Evolutionary conservation across 176 grass and related monocot genomes (phyloP).

Genomic region (Hordeum marinum): DNA sequence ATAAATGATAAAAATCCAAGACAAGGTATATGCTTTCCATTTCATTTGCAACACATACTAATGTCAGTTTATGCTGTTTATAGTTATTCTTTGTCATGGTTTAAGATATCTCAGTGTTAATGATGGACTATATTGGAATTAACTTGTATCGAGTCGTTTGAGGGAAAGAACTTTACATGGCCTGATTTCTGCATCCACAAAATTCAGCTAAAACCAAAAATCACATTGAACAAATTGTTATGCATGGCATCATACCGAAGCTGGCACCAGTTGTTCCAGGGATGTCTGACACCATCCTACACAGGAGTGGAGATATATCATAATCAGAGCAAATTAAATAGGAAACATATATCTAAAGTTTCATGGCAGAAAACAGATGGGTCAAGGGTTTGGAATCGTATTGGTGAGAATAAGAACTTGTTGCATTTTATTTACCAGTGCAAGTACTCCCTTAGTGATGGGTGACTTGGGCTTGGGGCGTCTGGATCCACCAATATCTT

Average conservation of each 20-base stretch:
- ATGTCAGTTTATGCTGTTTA: neutral
- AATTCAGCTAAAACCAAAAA: slow-evolving; percentile 7
- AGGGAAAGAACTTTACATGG: neutral
- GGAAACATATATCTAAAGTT: neutral
- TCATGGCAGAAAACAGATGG: neutral
- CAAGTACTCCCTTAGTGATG: slow-evolving; percentile 82
- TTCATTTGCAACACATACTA: neutral
- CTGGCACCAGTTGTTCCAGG: slow-evolving; percentile 53
- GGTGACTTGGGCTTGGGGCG: slow-evolving; percentile 65
- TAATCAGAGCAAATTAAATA: slow-evolving; percentile 7
- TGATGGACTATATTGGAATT: neutral
- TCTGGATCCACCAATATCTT: slow-evolving; percentile 84
- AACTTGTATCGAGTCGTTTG: neutral
- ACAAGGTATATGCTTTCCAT: neutral
- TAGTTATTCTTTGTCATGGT: neutral
- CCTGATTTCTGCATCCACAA: neutral
- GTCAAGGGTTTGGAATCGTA: neutral
- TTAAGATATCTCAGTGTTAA: neutral
- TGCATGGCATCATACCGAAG: slow-evolving; percentile 54
- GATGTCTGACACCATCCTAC: slow-evolving; percentile 82
- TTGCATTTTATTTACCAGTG: slow-evolving; percentile 59
- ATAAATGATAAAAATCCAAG: no score
- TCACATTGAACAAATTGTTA: neutral
- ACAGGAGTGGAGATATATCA: slow-evolving; percentile 14
- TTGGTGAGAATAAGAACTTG: neutral